Evolutionary conservation across 495 filamentous ascomycete genomes (phyloP), one percentile per base, ranked within the genome.

Genomic region (Aspergillus bertholletiae): DNA sequence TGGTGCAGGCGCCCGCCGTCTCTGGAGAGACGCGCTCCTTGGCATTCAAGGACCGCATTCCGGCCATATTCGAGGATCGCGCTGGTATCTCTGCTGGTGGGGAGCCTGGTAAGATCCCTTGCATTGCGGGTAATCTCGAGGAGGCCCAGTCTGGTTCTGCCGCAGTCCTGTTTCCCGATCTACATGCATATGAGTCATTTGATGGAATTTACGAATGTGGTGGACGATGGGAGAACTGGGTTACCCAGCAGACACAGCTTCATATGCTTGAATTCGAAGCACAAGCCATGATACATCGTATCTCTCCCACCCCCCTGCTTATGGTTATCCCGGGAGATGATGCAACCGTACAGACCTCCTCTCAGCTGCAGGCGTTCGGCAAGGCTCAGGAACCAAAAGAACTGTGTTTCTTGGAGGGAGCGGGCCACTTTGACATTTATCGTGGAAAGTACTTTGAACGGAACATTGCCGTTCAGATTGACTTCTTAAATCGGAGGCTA

Each of bases 251-350:
- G 50, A 66, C 57, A 49, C 60, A 58, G 44, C 49, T 57, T n/a
- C 12, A 56, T 51, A 55, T 69, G 51, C 61, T 66, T 35, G 56
- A 12, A 20, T 64, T 69, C 55, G 58, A 72, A 37, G 55, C 57
- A 13, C 62, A 56, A 27, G 46, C 5, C 20, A 46, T 54, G 23
- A 60, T 72, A 32, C 61, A 70, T 46, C 68, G 57, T 41, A 68
- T 73, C 34, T 59, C 67, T 15, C 72, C 72, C 6, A 72, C 64
- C 21, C 70, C 69, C 2, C 53, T 73, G 26, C 49, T 71, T n/a
- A 67, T 74, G 58, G 59, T 60, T 15, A 52, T 72, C 27, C 61
- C 63, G n/a, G 53, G 61, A 13, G 57, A 67, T 45, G 70, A 74
- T 51, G 18, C 27, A 7, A 3, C 8, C 1, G 30, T 32, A 2